Evolutionary conservation across 2,329 filamentous ascomycete genomes (phyloP).

Genomic region (Eurotiales sp.): DNA sequence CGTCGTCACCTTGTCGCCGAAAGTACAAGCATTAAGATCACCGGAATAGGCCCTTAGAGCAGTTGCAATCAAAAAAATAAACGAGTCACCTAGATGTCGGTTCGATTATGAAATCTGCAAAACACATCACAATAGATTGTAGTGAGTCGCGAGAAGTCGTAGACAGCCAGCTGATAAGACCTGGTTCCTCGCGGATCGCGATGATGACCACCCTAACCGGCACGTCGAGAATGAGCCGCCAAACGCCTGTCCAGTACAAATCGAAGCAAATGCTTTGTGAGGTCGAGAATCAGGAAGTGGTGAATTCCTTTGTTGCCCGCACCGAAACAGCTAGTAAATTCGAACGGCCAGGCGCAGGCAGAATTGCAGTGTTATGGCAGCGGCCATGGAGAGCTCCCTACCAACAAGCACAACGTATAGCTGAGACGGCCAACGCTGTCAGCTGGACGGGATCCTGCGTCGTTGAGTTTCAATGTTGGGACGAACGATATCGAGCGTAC

Average conservation of each 20-base stretch:
- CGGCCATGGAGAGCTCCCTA: conserved; percentile 12
- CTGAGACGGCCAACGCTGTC: too few relatives aligned
- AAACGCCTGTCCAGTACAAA: background rate
- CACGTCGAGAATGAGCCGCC: background rate
- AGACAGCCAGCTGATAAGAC: background rate
- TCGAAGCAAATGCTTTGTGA: background rate
- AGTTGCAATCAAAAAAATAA: background rate
- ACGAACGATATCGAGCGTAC: background rate
- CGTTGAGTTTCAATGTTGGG: background rate
- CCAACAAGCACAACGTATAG: background rate
- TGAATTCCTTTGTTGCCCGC: background rate
- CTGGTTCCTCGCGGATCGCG: background rate
- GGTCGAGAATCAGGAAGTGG: background rate
- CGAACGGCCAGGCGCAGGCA: conserved; percentile 12
- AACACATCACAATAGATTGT: background rate
- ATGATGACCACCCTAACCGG: background rate
- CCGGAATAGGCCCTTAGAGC: background rate
- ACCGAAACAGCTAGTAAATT: conserved; percentile 1
- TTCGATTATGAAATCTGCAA: background rate
- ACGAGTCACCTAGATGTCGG: background rate
- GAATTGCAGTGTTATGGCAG: conserved; percentile 8
- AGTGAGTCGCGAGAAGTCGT: background rate
- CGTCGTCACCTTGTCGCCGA: background rate
- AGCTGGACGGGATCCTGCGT: conserved; percentile 1
- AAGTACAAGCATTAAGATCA: conserved; percentile 5